Conservation (phyloP, 2,329 filamentous ascomycete species). For the Fusarium guadeloupense region DNA sequence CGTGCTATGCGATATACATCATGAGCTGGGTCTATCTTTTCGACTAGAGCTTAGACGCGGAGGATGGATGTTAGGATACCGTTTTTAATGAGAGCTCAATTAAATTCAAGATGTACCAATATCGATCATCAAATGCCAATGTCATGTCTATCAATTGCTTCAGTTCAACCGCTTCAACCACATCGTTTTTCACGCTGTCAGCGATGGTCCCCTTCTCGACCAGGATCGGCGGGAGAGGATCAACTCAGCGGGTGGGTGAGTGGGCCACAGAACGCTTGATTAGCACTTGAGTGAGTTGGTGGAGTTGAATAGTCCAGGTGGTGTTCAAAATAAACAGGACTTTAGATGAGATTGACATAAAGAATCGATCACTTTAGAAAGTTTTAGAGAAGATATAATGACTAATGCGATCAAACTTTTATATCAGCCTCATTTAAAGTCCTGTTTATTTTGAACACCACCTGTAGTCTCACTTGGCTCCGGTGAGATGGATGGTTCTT, state of each 20-base stretch:
- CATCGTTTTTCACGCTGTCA: conserved; percentile 2
- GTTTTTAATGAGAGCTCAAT: no score
- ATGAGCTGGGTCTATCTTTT: not conserved
- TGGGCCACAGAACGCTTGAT: conserved; percentile 22
- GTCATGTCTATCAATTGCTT: not conserved
- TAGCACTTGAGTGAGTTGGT: not conserved
- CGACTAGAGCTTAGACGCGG: not conserved
- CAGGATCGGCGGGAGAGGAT: conserved; percentile 19
- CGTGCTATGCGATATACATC: conserved; percentile 17
- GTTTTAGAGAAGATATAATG: no score
- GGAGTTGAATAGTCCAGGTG: no score
- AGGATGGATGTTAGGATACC: not conserved
- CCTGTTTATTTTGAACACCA: no score
- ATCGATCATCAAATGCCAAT: not conserved
- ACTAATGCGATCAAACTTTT: no score
- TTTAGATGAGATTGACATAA: no score
- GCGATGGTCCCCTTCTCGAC: conserved; percentile 8
- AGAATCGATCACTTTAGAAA: no score
- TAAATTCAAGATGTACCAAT: no score
- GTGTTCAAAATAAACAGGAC: no score
- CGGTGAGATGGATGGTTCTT: not conserved
- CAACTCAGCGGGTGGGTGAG: conserved; percentile 28
- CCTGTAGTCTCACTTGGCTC: conserved; percentile 15
- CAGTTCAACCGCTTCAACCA: not conserved
- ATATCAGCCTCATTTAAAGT: no score